Evolutionary conservation across 192 early-diverging fungal genomes (phyloP).

Genomic region (Allomyces javanicus): DNA sequence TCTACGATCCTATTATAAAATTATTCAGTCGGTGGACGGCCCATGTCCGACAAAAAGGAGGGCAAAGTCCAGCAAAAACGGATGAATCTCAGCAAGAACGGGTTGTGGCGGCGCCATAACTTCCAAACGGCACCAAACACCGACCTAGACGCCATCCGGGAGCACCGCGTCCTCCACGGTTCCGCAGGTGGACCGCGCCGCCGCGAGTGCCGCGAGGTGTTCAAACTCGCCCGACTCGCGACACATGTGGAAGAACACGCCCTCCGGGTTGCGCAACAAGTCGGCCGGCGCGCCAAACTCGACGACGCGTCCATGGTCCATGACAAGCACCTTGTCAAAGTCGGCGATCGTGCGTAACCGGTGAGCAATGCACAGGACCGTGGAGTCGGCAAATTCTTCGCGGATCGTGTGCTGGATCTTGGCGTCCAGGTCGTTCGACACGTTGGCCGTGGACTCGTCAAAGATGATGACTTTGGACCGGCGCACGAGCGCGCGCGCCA

Average conservation of each 20-base stretch:
- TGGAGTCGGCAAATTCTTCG: constrained; percentile 47
- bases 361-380: constrained; percentile 78
- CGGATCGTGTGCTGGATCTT: constrained; percentile 76
- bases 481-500: constrained; percentile 58
- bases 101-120: too few species aligned
- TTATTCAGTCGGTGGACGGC: too few species aligned
- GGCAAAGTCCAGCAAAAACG: too few species aligned
- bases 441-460: constrained; percentile 78
- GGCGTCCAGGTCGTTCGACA: constrained; percentile 69
- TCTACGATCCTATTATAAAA: too few species aligned
- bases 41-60: too few species aligned
- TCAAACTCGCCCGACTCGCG: constrained; percentile 33
- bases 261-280: constrained; percentile 19
- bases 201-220: not conserved
- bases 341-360: constrained; percentile 47
- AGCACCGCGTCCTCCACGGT: not conserved
- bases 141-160: too few species aligned
- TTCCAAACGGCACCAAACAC: too few species aligned
- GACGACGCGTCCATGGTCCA: not conserved
- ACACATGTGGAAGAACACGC: constrained; percentile 34
- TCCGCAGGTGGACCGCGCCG: not conserved
- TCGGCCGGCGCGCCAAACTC: constrained; percentile 24
- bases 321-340: constrained; percentile 2
- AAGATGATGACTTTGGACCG: constrained; percentile 46
- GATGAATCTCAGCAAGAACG: too few species aligned